phyloP scores from a whole-genome alignment of 352 stramenopile species.

The Thalassiosira allenii region DNA sequence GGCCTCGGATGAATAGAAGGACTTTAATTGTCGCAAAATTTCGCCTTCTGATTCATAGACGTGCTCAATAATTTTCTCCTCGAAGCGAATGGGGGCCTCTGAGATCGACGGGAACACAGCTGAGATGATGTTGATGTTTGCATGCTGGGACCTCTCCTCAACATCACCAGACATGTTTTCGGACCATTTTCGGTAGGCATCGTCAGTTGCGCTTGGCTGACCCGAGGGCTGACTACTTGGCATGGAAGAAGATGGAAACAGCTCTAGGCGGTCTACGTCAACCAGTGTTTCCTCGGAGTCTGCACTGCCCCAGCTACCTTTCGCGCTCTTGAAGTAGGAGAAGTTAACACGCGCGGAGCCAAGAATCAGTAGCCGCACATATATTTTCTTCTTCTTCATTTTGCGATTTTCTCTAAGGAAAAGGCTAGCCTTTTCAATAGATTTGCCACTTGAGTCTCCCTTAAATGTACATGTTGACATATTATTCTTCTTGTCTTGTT shows the following conservation, averaged over 20 bases:
- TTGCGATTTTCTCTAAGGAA: constrained; percentile 39
- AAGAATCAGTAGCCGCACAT: constrained; percentile 80
- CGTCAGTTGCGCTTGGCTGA: constrained; percentile 8
- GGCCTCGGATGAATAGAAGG: constrained; percentile 78
- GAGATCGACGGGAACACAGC: constrained; percentile 83
- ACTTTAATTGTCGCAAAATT: constrained; percentile 73
- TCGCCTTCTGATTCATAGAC: constrained; percentile 83
- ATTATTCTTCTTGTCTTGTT: constrained; percentile 4
- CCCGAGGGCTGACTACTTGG: too few relatives aligned
- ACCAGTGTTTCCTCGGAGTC: constrained; percentile 29
- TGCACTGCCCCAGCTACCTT: constrained; percentile 44
- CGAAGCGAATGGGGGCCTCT: constrained; percentile 80
- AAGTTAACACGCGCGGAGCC: constrained; percentile 82
- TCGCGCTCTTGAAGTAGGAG: constrained; percentile 82
- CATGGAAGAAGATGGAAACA: constrained; percentile 37
- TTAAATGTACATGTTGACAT: constrained; percentile 24
- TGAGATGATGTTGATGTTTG: constrained; percentile 72
- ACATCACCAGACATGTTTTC: constrained; percentile 47
- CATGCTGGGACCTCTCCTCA: constrained; percentile 43
- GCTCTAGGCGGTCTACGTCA: constrained; percentile 28
- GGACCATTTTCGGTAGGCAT: constrained; percentile 58
- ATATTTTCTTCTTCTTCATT: constrained; percentile 71
- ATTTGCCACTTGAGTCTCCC: constrained; percentile 7
- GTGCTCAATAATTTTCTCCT: constrained; percentile 75
- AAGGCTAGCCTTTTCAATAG: constrained; percentile 30